A percentile compares a stretch with the other conserved stretches of the same genome.
These are phyloP conservation scores for Pseudonitzschia multiseries DNA, from an alignment of 108 stramenopile genomes.

Conservation along the genomic window DNA sequence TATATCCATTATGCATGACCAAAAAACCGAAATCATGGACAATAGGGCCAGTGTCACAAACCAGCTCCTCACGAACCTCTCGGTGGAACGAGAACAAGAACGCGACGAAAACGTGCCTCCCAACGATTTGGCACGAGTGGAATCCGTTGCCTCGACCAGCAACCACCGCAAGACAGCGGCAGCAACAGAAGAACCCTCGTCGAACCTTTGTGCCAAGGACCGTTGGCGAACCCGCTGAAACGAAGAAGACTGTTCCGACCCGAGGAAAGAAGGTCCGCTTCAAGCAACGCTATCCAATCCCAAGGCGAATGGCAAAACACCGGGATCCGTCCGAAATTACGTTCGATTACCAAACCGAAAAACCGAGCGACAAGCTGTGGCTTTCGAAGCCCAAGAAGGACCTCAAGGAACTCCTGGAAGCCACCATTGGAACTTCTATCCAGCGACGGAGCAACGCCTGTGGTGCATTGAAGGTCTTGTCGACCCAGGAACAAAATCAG, in stretches of 20 bases:
- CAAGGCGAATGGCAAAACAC: slow-evolving; percentile 41
- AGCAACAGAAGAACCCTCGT: no score
- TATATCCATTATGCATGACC: no score
- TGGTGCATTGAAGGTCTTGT: slow-evolving; percentile 77
- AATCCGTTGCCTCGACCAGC: no score
- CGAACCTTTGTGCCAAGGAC: neutral
- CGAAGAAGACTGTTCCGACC: neutral
- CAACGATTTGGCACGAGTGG: no score
- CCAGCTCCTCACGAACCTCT: no score
- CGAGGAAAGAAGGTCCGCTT: slow-evolving; percentile 46
- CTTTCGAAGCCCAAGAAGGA: slow-evolving; percentile 52
- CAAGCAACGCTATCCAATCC: slow-evolving; percentile 71
- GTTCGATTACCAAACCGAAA: slow-evolving; percentile 28
- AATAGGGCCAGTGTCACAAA: no score
- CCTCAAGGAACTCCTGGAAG: slow-evolving; percentile 56
- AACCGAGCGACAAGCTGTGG: slow-evolving; percentile 3
- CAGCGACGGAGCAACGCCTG: slow-evolving; percentile 74
- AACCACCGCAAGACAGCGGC: no score
- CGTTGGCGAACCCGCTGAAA: neutral
- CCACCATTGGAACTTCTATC: slow-evolving; percentile 47
- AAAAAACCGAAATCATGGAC: no score
- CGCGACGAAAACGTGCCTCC: no score
- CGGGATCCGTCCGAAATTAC: slow-evolving; percentile 51
- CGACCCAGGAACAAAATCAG: slow-evolving; percentile 51
- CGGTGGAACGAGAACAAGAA: no score